Evolutionary conservation across 306 rosid genomes (phyloP), one percentile per base, ranked within the genome.

Genomic region (Vigna nakashimae): DNA sequence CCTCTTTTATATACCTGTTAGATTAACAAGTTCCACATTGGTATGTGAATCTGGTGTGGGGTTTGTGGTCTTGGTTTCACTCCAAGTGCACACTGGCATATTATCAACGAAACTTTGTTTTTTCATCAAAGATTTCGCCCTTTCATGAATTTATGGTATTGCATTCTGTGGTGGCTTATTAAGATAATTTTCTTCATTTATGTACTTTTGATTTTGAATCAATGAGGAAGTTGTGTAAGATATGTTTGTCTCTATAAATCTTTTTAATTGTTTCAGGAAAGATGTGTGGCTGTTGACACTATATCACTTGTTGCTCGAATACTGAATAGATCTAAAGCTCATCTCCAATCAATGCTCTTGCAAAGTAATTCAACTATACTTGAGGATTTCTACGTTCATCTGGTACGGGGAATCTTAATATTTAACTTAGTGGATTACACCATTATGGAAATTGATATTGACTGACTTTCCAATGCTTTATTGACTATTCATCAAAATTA

Each of bases 221-320:
- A 50, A 38, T 26, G 16, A 46, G 73, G 76, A 40, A 72, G 62
- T 56, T 70, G 69, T 76, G 79, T 76, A 75, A 36, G 71, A 48
- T 79, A 64, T 53, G 56, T 83, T 73, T 69, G 52, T 76, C 48
- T 71, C 43, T 74, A 71, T 30, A 73, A 76, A 82, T 43, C 22
- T 74, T 62, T 65, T 50, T 69, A 85, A 62, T 30, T 72, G 59
- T 78, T 88, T 81, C 99, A 96, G 98, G 99, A 96, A 89, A 90
- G 98, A 88, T 89, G 97, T 60, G 93, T 93, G 62, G 98, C 89
- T 76, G 99, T 89, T 83, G 99, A 96, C 84, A 86, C 96, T 64
- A 53, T 91, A 73, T 87, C 88, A 69, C 90, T 90, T 69, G 95
- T 92, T 80, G 91, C 96, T 79, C 91, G 78, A 84, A 88, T 92